Base-by-base conservation (phyloP, 805 yeast genomes). In the Candida saitoana region DNA sequence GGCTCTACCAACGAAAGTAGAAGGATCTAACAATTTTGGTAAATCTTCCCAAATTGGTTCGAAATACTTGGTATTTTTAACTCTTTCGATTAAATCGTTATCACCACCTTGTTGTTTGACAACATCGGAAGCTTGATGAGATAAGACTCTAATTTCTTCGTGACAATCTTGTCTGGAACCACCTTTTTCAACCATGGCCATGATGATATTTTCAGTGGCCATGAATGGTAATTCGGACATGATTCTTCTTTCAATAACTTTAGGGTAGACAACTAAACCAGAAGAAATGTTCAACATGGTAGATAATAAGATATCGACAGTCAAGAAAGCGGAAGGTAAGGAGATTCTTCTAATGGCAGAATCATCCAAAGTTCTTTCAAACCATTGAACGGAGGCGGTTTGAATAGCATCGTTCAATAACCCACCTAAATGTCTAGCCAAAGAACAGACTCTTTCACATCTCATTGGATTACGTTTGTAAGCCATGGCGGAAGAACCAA, bases 381-480 rank as follows among this genome's bases (percentile, higher is more conserved):
- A 93, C 99, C 99, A 93, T 73, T 93, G 99, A 39, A 93, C 98
- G 27, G 96, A 84, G 5, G 98, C 95, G 38, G 99, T 93, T 69
- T 88, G 93, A 55, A 91, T 86, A 41, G 96, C 95, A 67, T 93
- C 98, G 60, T 76, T 88, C 71, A 84, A 86, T 54, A 89, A 73
- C 14, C 96, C 84, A 50, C 96, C 96, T 67, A 93, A 67, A 66
- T 91, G 98, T 74, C 99, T 87, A 16, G 98, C 81, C 52, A 93
- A 77, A n/a, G 99, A 93, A 73, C 99, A 93, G 46, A 93, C 97
- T 68, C 99, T 82, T 74, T 93, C 99, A 62, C 91, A 84, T 74
- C 99, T 85, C 99, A 93, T 93, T 67, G 99, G 99, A 73, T 93
- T 93, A 73, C 99, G 84, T 80, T 93, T 93, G 76, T 93, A 93